Base-by-base conservation (phyloP, 345 rosid genomes). In the Boechera stricta region DNA sequence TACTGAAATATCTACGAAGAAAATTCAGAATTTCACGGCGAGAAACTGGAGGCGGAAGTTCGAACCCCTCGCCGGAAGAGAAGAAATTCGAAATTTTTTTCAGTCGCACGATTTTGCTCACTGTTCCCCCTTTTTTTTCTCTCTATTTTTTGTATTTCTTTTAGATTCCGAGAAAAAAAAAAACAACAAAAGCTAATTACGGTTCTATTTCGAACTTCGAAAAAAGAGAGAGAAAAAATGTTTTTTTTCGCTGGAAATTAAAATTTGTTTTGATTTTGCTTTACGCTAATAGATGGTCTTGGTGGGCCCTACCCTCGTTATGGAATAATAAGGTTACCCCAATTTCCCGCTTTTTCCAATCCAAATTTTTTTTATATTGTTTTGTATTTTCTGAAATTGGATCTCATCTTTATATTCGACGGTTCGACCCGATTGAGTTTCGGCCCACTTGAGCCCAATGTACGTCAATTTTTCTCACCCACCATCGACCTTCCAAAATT, bases 51-150 rank as follows among this genome's bases (percentile, higher is more conserved):
- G 53, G 68, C 48, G 54, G 60, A 53, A 24, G 73, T 72, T 72
- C 1, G 48, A 67, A 67, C 45, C 61, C 70, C 74, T 79, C 74
- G 69, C 74, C 81, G 64, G 81, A 51, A 60, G 44, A 67, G 63
- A 78, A 67, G 63, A 67, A 77, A 67, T 72, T 73, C 69, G 71
- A 79, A 78, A 60, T 1, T n/a, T 41, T 73, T 32, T 38, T 60
- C 76, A 70, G 80, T 70, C 75, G 66, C 66, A 51, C 74, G 48
- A 67, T 67, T 71, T 78, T 59, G 64, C 75, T 77, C 70, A 69
- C 80, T 76, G 75, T 53, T 48, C 24, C 63, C 21, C 69, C 75
- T 18, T 76, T 59, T 38, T 67, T 69, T 8, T 24, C 74, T 59
- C 76, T 57, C 21, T 64, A 6, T 59, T 60, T 49, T 48, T 54